Evolutionary conservation across 495 filamentous ascomycete genomes (phyloP).

Genomic region (Talaromyces stipitatus): DNA sequence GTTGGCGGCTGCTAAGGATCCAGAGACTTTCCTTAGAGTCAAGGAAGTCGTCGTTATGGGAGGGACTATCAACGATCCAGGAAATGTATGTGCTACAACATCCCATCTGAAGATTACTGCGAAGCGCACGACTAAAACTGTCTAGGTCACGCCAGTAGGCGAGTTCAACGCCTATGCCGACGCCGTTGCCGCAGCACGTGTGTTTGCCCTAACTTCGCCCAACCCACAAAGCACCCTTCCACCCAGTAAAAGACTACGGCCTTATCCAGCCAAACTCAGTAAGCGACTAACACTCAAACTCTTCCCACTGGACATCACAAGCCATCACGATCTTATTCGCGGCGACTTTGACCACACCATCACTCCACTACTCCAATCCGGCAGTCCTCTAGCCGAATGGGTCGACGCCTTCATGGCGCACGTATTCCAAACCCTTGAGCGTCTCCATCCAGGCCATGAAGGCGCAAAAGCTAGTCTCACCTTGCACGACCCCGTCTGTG

Average conservation of each 20-base stretch:
- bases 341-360: conserved; percentile 51
- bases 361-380: conserved; percentile 35
- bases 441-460: conserved; percentile 44
- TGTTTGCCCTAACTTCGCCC: conserved; percentile 84
- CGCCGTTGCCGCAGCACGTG: conserved; percentile 72
- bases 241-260: conserved; percentile 41
- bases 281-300: conserved; percentile 63
- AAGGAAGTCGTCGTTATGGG: conserved; percentile 98
- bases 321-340: conserved; percentile 57
- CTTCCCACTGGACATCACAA: conserved; percentile 88
- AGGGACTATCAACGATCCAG: conserved; percentile 67
- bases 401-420: conserved; percentile 64
- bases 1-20: conserved; percentile 74
- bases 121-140: background rate
- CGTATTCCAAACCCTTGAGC: conserved; percentile 67
- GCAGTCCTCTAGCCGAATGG: conserved; percentile 82
- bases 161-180: conserved; percentile 87
- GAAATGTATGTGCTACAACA: conserved; percentile 66
- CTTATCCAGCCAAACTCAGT: conserved; percentile 61
- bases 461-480: conserved; percentile 52
- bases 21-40: conserved; percentile 75
- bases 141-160: conserved; percentile 59
- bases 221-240: conserved; percentile 65
- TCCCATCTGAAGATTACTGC: background rate
- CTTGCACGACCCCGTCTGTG: conserved; percentile 80